These are phyloP conservation scores for Pseudogymnoascus sp. DNA, from an alignment of 2,329 filamentous ascomycete species.

Conservation along the genomic window DNA sequence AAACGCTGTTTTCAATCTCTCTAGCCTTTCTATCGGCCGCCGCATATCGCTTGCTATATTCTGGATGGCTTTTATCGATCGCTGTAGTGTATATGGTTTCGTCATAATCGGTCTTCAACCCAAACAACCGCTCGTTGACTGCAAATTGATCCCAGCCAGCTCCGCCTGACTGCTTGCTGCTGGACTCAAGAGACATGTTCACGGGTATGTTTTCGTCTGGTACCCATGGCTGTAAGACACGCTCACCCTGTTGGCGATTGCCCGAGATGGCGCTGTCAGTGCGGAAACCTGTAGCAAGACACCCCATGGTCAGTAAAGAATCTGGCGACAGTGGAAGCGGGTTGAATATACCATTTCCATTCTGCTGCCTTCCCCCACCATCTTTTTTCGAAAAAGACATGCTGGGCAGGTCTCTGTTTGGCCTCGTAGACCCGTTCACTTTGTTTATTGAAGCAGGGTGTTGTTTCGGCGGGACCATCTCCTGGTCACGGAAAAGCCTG, in stretches of 20 bases:
- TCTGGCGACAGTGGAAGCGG: neutral
- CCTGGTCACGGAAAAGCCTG: slow-evolving; percentile 35
- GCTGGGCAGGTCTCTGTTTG: slow-evolving; percentile 38
- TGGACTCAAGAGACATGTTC: slow-evolving; percentile 63
- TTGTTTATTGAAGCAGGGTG: slow-evolving; percentile 24
- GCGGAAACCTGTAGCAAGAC: slow-evolving; percentile 62
- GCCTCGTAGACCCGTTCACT: slow-evolving; percentile 40
- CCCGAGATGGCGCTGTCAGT: slow-evolving; percentile 87
- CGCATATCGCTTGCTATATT: slow-evolving; percentile 70
- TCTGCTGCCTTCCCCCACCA: slow-evolving; percentile 37
- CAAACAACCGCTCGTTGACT: slow-evolving; percentile 79
- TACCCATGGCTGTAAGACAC: slow-evolving; percentile 75
- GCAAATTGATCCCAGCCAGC: slow-evolving; percentile 87
- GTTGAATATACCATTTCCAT: slow-evolving; percentile 6
- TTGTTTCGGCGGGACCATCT: slow-evolving; percentile 54
- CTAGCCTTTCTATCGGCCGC: slow-evolving; percentile 76
- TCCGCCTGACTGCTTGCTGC: slow-evolving; percentile 23
- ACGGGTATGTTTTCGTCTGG: slow-evolving; percentile 55
- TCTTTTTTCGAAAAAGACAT: slow-evolving; percentile 59
- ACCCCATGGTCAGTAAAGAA: neutral
- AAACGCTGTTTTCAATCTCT: slow-evolving; percentile 74
- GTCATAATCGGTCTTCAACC: slow-evolving; percentile 82
- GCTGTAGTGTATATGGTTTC: slow-evolving; percentile 91
- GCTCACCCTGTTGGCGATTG: slow-evolving; percentile 60
- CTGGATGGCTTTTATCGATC: slow-evolving; percentile 77